Evolutionary conservation across 768 basidiomycete species (phyloP), one percentile per base, ranked within the genome.

Genomic region (Tylopilus felleus): DNA sequence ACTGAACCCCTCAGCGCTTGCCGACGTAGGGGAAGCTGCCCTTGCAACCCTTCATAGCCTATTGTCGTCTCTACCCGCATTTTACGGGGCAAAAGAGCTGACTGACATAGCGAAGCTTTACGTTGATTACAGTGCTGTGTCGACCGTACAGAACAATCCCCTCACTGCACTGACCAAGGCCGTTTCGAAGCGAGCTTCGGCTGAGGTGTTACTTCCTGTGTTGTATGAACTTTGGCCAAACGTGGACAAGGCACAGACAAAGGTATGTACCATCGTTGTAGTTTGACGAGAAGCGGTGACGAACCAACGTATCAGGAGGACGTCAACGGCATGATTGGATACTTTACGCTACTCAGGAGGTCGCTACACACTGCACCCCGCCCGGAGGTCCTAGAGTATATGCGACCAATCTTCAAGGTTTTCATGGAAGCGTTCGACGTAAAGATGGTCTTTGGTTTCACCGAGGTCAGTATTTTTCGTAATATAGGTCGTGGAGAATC

Each of bases 351-450:
- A 0, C 69, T 95, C 25, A 81, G 83, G 58, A 77, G 84, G 36
- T 76, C 80, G 0, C 63, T 97, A 29, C 85, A 83, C 12, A 77
- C 78, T 44, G 82, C 89, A 4, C 76, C 82, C 53, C 80, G 90
- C 13, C 70, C 80, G 8, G 80, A 80, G 3, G 76, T 96, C 1
- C 71, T 85, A 19, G 83, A 86, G 29, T 75, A 89, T 49, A 65
- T 91, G 43, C 85, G 88, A 12, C 55, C 76, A 4, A 59, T 88
- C 33, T 93, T 92, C 74, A 85, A 84, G 55, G 76, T 90, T 16
- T 93, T 94, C 77, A 72, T 95, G 45, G 83, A 87, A 16, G 84
- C 83, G 4, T 85, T 96, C 58, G 87, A 88, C 57, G 67, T 86
- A 52, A 71, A 72, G 52, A 66, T 61, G 55, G 45, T 40, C 10